Evolutionary conservation across 495 filamentous ascomycete genomes (phyloP).

Genomic region (Penicillium verhagenii): DNA sequence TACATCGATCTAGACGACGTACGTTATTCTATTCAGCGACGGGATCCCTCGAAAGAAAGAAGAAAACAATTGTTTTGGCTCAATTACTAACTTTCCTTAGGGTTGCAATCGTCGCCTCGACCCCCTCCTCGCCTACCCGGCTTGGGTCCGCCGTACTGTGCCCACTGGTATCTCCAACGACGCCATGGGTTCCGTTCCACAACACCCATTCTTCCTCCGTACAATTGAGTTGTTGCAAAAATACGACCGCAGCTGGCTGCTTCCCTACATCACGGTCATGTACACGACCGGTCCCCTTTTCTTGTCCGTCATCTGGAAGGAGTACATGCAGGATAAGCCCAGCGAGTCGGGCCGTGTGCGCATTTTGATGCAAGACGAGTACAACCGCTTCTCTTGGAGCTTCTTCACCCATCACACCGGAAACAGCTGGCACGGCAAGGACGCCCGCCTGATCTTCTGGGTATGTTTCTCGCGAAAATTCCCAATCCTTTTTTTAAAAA

Average conservation of each 20-base stretch:
- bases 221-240: constrained; percentile 66
- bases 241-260: constrained; percentile 73
- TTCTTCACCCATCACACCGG: constrained; percentile 77
- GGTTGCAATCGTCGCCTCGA: constrained; percentile 82
- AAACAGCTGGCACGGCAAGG: constrained; percentile 74
- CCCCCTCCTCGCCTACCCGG: constrained; percentile 75
- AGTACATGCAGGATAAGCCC: constrained; percentile 56
- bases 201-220: constrained; percentile 79
- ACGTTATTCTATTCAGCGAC: constrained; percentile 27
- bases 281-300: constrained; percentile 84
- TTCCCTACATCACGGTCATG: constrained; percentile 90
- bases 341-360: constrained; percentile 46
- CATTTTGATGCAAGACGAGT: constrained; percentile 64
- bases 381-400: constrained; percentile 68
- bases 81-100: constrained; percentile 34
- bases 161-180: constrained; percentile 91
- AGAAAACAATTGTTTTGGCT: too few relatives aligned
- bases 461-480: constrained; percentile 25
- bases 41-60: not conserved
- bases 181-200: constrained; percentile 75
- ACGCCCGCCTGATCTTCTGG: constrained; percentile 78
- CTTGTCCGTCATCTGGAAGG: constrained; percentile 79
- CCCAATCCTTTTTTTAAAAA: not conserved
- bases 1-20: constrained; percentile 92
- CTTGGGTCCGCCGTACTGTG: constrained; percentile 76